Evolutionary conservation across 169 alveolate species (phyloP).

Genomic region (Plasmodium gaboni): DNA sequence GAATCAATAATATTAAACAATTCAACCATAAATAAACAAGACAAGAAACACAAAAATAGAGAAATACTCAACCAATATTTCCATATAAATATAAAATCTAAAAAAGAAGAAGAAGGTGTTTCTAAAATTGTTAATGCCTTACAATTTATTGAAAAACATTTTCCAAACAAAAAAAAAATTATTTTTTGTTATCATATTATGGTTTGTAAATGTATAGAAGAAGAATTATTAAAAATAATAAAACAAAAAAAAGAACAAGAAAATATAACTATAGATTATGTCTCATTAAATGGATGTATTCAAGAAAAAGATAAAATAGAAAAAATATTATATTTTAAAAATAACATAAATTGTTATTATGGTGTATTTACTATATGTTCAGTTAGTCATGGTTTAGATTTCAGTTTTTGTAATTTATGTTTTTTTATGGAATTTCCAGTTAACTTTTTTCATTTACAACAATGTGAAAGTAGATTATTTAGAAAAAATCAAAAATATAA

Average conservation of each 20-base stretch:
- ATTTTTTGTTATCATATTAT: constrained; percentile 54
- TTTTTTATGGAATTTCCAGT: constrained; percentile 57
- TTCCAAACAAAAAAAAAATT: constrained; percentile 50
- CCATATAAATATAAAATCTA: constrained; percentile 19
- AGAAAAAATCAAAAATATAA: constrained; percentile 40
- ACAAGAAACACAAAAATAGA: constrained; percentile 7
- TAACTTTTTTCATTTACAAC: constrained; percentile 56
- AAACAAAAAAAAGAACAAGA: constrained; percentile 32
- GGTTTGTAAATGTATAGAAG: constrained; percentile 52
- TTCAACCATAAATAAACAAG: not conserved
- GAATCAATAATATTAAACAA: not conserved
- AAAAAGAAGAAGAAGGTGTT: constrained; percentile 50
- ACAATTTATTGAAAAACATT: constrained; percentile 24
- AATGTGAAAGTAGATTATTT: constrained; percentile 60
- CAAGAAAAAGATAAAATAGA: constrained; percentile 49
- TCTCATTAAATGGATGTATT: constrained; percentile 23
- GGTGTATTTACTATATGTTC: constrained; percentile 58
- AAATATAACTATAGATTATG: constrained; percentile 30
- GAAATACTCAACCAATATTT: constrained; percentile 18
- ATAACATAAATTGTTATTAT: constrained; percentile 26
- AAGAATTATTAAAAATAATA: constrained; percentile 47
- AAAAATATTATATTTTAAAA: constrained; percentile 41
- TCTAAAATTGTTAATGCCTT: constrained; percentile 34
- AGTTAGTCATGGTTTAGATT: constrained; percentile 61
- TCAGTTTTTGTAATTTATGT: constrained; percentile 60